Evolutionary conservation across 176 grass and related monocot genomes (phyloP).

Genomic region (Juncus effusus): DNA sequence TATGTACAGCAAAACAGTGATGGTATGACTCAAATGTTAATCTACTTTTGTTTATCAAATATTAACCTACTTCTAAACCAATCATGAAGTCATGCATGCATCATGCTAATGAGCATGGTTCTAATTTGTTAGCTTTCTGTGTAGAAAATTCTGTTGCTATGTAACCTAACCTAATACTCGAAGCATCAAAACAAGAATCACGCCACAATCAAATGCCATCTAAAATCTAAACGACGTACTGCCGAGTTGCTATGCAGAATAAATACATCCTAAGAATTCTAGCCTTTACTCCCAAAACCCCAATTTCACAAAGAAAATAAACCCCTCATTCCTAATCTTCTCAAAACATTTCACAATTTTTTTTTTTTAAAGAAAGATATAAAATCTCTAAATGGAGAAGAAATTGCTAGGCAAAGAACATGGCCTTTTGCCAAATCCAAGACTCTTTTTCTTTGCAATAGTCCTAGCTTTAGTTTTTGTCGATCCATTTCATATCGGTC

Average conservation of each 20-base stretch:
- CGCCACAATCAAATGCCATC: neutral
- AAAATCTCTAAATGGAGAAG: constrained; percentile 46
- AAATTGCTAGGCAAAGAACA: constrained; percentile 43
- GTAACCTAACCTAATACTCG: neutral
- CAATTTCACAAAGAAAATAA: neutral
- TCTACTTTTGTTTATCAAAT: neutral
- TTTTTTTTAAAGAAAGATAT: too few species aligned
- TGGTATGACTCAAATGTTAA: too few species aligned
- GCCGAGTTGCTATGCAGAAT: constrained; percentile 7
- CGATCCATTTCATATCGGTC: constrained; percentile 61
- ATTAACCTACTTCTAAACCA: constrained; percentile 59
- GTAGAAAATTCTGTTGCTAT: constrained; percentile 3
- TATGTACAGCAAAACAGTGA: too few species aligned
- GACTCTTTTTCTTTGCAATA: constrained; percentile 59
- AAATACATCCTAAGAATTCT: constrained; percentile 46
- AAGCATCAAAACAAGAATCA: neutral
- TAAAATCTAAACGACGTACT: constrained; percentile 1
- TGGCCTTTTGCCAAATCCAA: constrained; percentile 40
- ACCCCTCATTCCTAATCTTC: neutral
- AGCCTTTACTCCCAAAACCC: neutral
- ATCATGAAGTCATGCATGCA: constrained; percentile 42
- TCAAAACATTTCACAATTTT: neutral
- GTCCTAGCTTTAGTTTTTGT: constrained; percentile 48
- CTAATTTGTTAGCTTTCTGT: neutral
- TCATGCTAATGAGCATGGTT: constrained; percentile 31